A percentile compares a stretch with the other conserved stretches of the same genome.
These are phyloP conservation scores for Orbilia oligospora DNA, from an alignment of 2,329 filamentous ascomycete species.

Conservation along the genomic window DNA sequence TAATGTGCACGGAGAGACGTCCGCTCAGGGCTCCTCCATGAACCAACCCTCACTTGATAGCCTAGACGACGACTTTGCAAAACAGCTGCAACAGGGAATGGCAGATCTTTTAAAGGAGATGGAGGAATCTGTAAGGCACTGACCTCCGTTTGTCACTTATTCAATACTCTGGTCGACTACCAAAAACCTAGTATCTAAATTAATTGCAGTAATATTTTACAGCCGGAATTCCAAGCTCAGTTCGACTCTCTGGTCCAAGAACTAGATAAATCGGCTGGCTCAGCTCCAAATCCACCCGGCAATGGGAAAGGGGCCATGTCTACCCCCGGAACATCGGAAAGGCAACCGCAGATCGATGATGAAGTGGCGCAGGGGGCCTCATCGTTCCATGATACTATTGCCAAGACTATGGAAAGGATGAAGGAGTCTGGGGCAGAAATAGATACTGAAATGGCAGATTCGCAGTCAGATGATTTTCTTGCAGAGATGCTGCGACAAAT, in stretches of 20 bases:
- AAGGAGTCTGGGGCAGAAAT: conserved; percentile 88
- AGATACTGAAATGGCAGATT: conserved; percentile 77
- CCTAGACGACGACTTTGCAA: conserved; percentile 82
- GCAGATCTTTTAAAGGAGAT: conserved; percentile 82
- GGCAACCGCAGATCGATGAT: conserved; percentile 63
- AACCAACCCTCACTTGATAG: conserved; percentile 68
- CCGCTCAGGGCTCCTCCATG: conserved; percentile 55
- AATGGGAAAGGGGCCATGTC: conserved; percentile 62
- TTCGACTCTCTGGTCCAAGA: conserved; percentile 84
- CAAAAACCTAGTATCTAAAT: conserved; percentile 4
- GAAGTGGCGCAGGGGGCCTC: conserved; percentile 65
- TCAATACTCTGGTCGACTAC: not conserved
- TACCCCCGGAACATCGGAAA: conserved; percentile 60
- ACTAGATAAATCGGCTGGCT: conserved; percentile 71
- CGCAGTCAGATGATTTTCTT: conserved; percentile 82
- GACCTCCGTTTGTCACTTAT: conserved; percentile 1
- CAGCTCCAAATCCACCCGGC: conserved; percentile 64
- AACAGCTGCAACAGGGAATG: conserved; percentile 92
- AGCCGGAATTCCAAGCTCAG: conserved; percentile 80
- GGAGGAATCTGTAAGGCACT: conserved; percentile 72
- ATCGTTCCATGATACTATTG: conserved; percentile 90
- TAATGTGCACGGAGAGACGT: conserved; percentile 35
- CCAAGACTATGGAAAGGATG: conserved; percentile 96
- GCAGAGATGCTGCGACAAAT: conserved; percentile 94
- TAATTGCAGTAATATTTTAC: conserved; percentile 52